These are phyloP conservation scores for Lentinus brumalis DNA, from an alignment of 768 basidiomycete species.

Conservation along the genomic window DNA sequence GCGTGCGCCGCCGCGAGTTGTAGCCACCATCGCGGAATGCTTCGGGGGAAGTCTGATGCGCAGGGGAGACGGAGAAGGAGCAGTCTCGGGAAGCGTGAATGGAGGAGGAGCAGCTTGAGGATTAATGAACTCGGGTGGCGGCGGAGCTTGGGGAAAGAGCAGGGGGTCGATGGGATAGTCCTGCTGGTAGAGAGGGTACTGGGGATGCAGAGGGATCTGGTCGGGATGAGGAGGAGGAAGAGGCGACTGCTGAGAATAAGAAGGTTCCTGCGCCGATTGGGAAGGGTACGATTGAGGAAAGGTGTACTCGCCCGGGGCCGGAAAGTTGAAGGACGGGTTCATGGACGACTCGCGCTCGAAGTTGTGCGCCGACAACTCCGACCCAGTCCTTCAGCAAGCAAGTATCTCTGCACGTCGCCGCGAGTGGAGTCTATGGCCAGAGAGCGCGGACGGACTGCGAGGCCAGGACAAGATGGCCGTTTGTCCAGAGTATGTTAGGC, in stretches of 20 bases:
- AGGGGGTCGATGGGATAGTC: slow-evolving; percentile 5
- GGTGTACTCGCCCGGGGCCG: slow-evolving; percentile 14
- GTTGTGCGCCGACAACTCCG: slow-evolving; percentile 13
- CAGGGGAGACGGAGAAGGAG: slow-evolving; percentile 1
- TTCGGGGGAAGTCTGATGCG: slow-evolving; percentile 19
- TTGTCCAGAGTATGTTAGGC: slow-evolving; percentile 16
- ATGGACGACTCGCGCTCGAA: slow-evolving; percentile 12
- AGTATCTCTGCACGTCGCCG: too few relatives aligned
- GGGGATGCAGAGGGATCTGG: neutral
- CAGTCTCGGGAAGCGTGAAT: neutral
- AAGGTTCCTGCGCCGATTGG: neutral
- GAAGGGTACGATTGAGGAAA: slow-evolving; percentile 1
- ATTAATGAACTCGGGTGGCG: neutral
- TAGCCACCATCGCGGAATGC: slow-evolving; percentile 28
- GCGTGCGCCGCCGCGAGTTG: slow-evolving; percentile 22
- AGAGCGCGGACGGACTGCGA: neutral
- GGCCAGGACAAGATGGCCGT: slow-evolving; percentile 13
- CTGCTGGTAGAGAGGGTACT: neutral
- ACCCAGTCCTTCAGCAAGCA: neutral
- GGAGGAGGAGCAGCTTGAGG: slow-evolving; percentile 4
- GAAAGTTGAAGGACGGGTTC: slow-evolving; percentile 12
- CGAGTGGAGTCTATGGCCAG: too few relatives aligned
- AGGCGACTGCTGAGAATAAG: slow-evolving; percentile 1
- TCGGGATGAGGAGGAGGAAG: neutral
- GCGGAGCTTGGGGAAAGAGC: slow-evolving; percentile 1